Percentiles rank a stretch among this genome's conserved stretches.
Evolutionary conservation across 148 eudicot genomes (phyloP).

Genomic region (Cornus suecica): DNA sequence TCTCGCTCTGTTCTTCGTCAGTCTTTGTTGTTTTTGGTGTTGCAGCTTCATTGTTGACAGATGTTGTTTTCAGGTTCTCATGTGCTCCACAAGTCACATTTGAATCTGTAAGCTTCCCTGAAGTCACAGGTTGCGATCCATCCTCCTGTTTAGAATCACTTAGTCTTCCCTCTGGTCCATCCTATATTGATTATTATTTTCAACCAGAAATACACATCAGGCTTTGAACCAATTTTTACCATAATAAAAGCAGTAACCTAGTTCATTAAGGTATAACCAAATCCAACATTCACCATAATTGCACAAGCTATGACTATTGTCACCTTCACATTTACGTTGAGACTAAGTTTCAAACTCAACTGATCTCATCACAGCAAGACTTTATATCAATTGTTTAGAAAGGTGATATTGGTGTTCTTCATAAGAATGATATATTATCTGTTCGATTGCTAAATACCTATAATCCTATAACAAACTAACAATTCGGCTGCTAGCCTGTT

Average conservation of each 20-base stretch:
- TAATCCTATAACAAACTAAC: neutral
- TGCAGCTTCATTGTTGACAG: constrained; percentile 11
- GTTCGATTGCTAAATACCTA: neutral
- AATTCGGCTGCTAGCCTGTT: neutral
- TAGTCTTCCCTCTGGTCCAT: constrained; percentile 2
- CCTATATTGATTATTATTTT: constrained; percentile 13
- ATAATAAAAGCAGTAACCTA: neutral
- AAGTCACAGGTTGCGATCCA: constrained; percentile 1
- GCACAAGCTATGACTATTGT: neutral
- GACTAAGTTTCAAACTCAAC: neutral
- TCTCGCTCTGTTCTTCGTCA: constrained; percentile 29
- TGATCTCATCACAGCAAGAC: neutral
- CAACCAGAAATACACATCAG: neutral
- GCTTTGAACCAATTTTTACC: neutral
- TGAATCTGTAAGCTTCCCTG: constrained; percentile 14
- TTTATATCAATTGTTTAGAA: neutral
- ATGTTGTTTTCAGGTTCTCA: constrained; percentile 17
- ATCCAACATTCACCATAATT: neutral
- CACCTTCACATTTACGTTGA: neutral
- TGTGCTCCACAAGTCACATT: neutral
- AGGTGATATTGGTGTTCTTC: neutral
- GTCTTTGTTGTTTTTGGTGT: constrained; percentile 14
- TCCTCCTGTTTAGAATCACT: constrained; percentile 15
- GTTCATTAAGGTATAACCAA: neutral
- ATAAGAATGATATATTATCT: neutral